Evolutionary conservation across 768 basidiomycete genomes (phyloP), one percentile per base, ranked within the genome.

Genomic region (Boletus tomentosulus): DNA sequence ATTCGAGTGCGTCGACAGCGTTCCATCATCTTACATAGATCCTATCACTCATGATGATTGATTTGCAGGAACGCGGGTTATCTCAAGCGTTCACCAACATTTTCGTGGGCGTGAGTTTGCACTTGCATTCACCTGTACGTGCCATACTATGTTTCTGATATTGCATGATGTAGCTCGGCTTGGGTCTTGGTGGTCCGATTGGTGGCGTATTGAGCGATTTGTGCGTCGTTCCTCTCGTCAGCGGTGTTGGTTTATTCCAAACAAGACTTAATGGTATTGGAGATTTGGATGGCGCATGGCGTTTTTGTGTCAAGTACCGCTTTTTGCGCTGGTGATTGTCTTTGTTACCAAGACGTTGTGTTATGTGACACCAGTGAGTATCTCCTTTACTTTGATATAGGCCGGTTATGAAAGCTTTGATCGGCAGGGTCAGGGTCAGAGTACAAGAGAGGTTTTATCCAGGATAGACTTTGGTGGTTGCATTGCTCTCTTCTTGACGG

Each of bases 401-500:
- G 12, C 12, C 4, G 6, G 19, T 6, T 31, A 13, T 31, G 6
- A 41, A 12, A 12, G 16, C 11, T 15, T 30, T 30, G 27, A 25
- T 47, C 30, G 13, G 1, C 63, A 89, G 87, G 87, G 87, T 1
- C 79, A 81, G 54, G 77, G 84, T 12, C 83, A 81, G 67, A 83
- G 77, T 49, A 62, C 83, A 0, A 79, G 70, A 50, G 86, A 90
- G 33, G 78, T 90, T 1, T 62, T 90, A 15, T 87, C 81, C 62
- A 79, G 89, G n/a, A 88, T 92, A 28, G 89, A 92, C 65, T 91
- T 88, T 60, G 82, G 80, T 5, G 89, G 89, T 0, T 87, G 79
- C 56, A 60, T 78, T 13, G 76, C 80, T 1, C 75, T 90, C 37
- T 68, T 91, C 41, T 64, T 78, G 25, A 70, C 78, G 30, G 89